Conservation (phyloP, 768 basidiomycete species). For the Phylloporus scabripes region DNA sequence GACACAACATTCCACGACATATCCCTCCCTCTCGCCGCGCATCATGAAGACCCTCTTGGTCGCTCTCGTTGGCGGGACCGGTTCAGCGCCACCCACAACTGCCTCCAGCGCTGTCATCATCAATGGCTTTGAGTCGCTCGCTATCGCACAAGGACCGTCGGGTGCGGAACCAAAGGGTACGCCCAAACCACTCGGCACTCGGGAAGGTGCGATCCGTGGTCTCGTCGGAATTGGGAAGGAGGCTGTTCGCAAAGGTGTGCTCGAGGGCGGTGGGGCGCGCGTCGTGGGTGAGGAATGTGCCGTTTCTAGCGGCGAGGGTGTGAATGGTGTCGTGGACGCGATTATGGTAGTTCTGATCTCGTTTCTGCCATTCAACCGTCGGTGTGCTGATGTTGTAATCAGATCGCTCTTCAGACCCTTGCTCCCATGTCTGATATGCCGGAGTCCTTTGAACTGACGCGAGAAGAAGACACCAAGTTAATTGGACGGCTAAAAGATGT, state of each 20-base stretch:
- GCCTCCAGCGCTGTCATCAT: slow-evolving; percentile 13
- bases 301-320: slow-evolving; percentile 24
- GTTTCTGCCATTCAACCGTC: not conserved
- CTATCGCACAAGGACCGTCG: slow-evolving; percentile 15
- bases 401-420: slow-evolving; percentile 62
- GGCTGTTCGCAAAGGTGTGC: slow-evolving; percentile 74
- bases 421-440: slow-evolving; percentile 54
- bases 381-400: not conserved
- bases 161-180: slow-evolving; percentile 38
- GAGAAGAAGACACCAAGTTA: slow-evolving; percentile 44
- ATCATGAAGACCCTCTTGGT: slow-evolving; percentile 92
- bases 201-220: slow-evolving; percentile 88
- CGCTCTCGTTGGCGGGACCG: slow-evolving; percentile 54
- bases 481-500: slow-evolving; percentile 44
- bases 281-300: slow-evolving; percentile 66
- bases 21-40: slow-evolving; percentile 80
- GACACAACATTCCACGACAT: slow-evolving; percentile 80
- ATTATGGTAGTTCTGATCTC: slow-evolving; percentile 45
- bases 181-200: slow-evolving; percentile 70
- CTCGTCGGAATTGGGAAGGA: slow-evolving; percentile 82
- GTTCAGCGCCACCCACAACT: slow-evolving; percentile 7
- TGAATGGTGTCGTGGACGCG: slow-evolving; percentile 48
- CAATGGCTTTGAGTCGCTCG: slow-evolving; percentile 26
- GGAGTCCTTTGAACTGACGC: slow-evolving; percentile 47
- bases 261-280: slow-evolving; percentile 75